Base-by-base conservation (phyloP, 2,329 filamentous ascomycete species). In the Lecanicillium sp. region DNA sequence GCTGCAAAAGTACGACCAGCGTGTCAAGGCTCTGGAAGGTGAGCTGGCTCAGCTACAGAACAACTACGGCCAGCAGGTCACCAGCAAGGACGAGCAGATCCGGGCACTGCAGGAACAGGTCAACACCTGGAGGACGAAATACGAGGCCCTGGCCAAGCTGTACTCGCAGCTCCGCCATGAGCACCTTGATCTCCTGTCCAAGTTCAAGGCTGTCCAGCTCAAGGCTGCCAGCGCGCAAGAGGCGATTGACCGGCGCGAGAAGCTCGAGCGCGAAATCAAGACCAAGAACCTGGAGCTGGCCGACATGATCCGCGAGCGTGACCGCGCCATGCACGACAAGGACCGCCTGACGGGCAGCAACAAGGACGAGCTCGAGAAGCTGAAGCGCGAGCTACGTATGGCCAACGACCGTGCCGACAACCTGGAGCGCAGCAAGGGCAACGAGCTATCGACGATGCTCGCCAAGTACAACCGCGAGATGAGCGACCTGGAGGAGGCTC, bases 201-300 rank as follows among this genome's bases (percentile, higher is more conserved):
- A 94, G 63, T 97, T 95, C 71, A 98, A 98, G 77, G 77, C 84
- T 6, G 87, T 96, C 30, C 94, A 97, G 66, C 77, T 97, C 54
- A 98, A 97, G 75, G 93, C 93, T 2, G 90, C 91, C 14, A 97
- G 90, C 5, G 93, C 93, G 0, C 91, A 97, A 63, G 93, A 98
- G 70, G 93, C 93, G 2, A 95, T 97, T 54, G 93, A 97, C 49
- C 84, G 81, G 58, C 84, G 91, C 8, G 93, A 98, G 71, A 95
- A 94, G 73, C 77, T 98, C 44, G 90, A 97, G 71, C 86, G 91
- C 27, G 93, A 98, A 70, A 86, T 98, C 65, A 98, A 98, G 79
- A 96, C 91, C 24, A 98, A 98, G 79, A 98, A 98, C 63, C 74
- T 98, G n/a, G 93, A 98, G 67, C 71, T 98, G 52, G 93, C 93